A percentile compares a stretch with the other conserved stretches of the same genome.
Evolutionary conservation across 2,329 filamentous ascomycete species (phyloP).

Genomic region (Trichoderma afroharzianum): DNA sequence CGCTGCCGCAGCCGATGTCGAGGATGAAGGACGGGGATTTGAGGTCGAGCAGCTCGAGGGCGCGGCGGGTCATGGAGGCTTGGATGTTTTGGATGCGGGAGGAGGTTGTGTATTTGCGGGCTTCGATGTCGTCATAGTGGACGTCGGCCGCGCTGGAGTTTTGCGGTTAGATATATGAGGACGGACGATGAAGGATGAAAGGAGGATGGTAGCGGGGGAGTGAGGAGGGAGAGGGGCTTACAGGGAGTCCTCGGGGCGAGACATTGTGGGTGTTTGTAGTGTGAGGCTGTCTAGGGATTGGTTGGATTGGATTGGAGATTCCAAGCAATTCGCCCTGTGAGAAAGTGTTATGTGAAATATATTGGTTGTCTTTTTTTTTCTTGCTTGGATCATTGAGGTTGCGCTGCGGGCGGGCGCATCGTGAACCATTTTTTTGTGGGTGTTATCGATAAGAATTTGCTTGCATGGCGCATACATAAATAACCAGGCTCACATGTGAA

Average conservation of each 20-base stretch:
- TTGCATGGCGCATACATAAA: background rate
- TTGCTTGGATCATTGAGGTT: background rate
- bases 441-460: conserved; percentile 19
- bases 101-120: conserved; percentile 94
- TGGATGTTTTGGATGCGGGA: conserved; percentile 96
- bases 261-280: conserved; percentile 61
- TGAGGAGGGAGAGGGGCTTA: conserved; percentile 41
- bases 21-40: conserved; percentile 79
- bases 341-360: background rate
- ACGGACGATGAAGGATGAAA: conserved; percentile 20
- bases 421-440: conserved; percentile 13
- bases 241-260: conserved; percentile 93
- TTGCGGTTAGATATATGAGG: background rate
- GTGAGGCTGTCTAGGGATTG: background rate
- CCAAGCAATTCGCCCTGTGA: background rate
- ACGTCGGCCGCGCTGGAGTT: conserved; percentile 78
- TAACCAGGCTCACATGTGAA: background rate
- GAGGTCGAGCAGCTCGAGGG: conserved; percentile 86
- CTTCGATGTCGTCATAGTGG: conserved; percentile 94
- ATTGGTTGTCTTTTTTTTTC: background rate
- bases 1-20: conserved; percentile 94
- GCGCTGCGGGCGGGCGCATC: conserved; percentile 3
- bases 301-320: background rate
- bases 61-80: conserved; percentile 87
- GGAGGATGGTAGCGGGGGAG: conserved; percentile 18